A percentile compares a stretch with the other conserved stretches of the same genome.
phyloP scores from a whole-genome alignment of 345 rosid species.

The Trapa incisa region DNA sequence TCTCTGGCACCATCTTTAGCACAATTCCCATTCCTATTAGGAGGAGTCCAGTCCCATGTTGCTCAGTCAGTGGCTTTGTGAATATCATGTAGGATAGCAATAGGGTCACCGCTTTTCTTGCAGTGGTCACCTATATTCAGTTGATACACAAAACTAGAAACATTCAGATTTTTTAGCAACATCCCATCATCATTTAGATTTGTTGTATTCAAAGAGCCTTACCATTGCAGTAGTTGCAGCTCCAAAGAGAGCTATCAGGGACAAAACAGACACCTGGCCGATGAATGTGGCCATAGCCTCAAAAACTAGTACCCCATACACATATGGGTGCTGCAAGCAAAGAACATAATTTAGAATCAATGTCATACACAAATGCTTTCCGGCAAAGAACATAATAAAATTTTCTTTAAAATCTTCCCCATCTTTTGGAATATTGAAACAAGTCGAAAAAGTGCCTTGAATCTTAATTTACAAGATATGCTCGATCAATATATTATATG shows the following conservation, averaged over 20 bases:
- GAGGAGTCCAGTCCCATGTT: conserved; percentile 65
- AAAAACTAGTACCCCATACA: conserved; percentile 74
- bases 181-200: neutral
- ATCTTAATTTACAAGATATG: too few relatives aligned
- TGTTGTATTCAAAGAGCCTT: conserved; percentile 5
- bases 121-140: conserved; percentile 59
- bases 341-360: neutral
- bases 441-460: too few relatives aligned
- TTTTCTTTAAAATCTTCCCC: too few relatives aligned
- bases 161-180: neutral
- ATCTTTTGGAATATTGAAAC: too few relatives aligned
- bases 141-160: neutral
- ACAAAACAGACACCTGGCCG: conserved; percentile 86
- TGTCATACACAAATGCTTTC: neutral
- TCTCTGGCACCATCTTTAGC: conserved; percentile 70
- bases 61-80: conserved; percentile 77
- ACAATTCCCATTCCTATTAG: conserved; percentile 70
- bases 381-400: too few relatives aligned
- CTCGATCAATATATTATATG: too few relatives aligned
- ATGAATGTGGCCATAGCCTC: conserved; percentile 96
- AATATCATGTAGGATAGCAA: conserved; percentile 68
- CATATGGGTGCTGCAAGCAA: conserved; percentile 57
- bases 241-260: conserved; percentile 86
- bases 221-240: conserved; percentile 99
- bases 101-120: conserved; percentile 69